Evolutionary conservation across 1,284 basidiomycete genomes (phyloP).

Genomic region (Sporisorium iseilematis-ciliati): DNA sequence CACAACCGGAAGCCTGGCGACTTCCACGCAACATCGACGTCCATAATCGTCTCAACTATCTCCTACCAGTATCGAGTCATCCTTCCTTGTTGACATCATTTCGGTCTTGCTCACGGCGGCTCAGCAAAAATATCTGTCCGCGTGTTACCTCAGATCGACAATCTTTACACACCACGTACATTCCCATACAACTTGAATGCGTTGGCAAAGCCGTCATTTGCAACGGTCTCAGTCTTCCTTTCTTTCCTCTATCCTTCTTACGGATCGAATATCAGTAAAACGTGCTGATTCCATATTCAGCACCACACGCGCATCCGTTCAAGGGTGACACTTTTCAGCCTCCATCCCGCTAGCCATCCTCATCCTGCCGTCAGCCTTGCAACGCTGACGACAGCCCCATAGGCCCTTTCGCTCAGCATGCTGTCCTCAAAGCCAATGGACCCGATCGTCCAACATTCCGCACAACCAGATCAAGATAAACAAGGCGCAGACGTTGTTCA

Average conservation of each 20-base stretch:
- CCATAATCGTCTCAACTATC: neutral
- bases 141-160: neutral
- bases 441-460: constrained; percentile 46
- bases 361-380: constrained; percentile 5
- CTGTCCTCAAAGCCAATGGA: constrained; percentile 59
- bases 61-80: neutral
- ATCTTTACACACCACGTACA: neutral
- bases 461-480: constrained; percentile 21
- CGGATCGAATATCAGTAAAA: neutral
- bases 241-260: neutral
- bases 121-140: neutral
- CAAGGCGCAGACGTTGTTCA: constrained; percentile 37
- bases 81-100: neutral
- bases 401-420: constrained; percentile 22
- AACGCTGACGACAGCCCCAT: constrained; percentile 3
- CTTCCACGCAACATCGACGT: neutral
- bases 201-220: neutral
- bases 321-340: neutral
- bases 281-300: neutral
- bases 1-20: neutral
- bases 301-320: neutral
- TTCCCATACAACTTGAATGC: neutral
- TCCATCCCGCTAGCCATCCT: neutral
- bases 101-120: neutral
- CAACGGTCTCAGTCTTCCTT: neutral